These are phyloP conservation scores for Trypanosoma melophagium DNA, from an alignment of 208 protist species.

Conservation along the genomic window DNA sequence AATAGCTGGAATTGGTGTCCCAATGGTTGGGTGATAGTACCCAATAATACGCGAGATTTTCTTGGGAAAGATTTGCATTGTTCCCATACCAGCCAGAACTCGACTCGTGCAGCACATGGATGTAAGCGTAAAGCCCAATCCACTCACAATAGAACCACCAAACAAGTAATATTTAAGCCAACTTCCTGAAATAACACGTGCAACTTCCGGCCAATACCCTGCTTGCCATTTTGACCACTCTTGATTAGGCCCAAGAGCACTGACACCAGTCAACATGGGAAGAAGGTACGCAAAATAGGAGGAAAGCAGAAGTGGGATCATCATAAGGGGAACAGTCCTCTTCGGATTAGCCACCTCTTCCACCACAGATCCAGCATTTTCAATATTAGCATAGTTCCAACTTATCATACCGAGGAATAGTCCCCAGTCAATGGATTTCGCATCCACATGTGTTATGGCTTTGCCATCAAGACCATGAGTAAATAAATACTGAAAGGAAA, in stretches of 20 bases:
- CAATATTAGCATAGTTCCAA: slow-evolving; percentile 71
- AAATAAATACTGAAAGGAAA: too few species aligned
- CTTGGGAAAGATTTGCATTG: slow-evolving; percentile 83
- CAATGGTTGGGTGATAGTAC: slow-evolving; percentile 79
- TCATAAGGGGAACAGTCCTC: slow-evolving; percentile 47
- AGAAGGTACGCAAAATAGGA: too few species aligned
- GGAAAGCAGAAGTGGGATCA: slow-evolving; percentile 72
- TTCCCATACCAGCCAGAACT: slow-evolving; percentile 76
- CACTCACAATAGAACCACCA: slow-evolving; percentile 62
- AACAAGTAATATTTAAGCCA: slow-evolving; percentile 85
- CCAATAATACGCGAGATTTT: slow-evolving; percentile 74
- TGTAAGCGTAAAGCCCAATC: slow-evolving; percentile 77
- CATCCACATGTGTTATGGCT: slow-evolving; percentile 58
- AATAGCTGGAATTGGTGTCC: slow-evolving; percentile 73
- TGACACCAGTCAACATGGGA: slow-evolving; percentile 78
- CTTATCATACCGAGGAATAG: slow-evolving; percentile 81
- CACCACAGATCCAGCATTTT: neutral
- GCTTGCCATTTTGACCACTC: slow-evolving; percentile 68
- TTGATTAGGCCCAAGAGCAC: slow-evolving; percentile 58
- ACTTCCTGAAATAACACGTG: slow-evolving; percentile 44
- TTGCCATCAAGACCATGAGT: slow-evolving; percentile 53
- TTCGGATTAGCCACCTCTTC: slow-evolving; percentile 46
- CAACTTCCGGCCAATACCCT: slow-evolving; percentile 76
- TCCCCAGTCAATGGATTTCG: slow-evolving; percentile 55
- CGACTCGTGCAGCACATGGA: slow-evolving; percentile 85